A percentile compares a stretch with the other conserved stretches of the same genome.
phyloP scores from a whole-genome alignment of 2,329 filamentous ascomycete genomes.

The Talaromyces sp. region DNA sequence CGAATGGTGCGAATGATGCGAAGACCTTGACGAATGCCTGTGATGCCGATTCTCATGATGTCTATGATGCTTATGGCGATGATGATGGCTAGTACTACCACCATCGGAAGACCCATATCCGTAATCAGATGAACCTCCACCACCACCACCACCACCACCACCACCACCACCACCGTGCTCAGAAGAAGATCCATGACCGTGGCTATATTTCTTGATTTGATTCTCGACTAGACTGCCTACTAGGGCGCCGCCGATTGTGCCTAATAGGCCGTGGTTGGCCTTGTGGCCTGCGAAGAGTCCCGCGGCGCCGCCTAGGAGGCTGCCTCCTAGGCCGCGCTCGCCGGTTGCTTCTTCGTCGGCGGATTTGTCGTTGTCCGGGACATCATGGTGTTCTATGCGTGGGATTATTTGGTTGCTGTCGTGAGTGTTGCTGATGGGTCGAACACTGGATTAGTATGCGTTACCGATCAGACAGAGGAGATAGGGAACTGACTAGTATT shows the following conservation, averaged over 20 bases:
- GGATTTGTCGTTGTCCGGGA: constrained; percentile 33
- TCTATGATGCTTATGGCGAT: constrained; percentile 14
- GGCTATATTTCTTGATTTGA: constrained; percentile 9
- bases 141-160: no score
- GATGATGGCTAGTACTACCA: constrained; percentile 10
- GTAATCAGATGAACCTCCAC: background rate
- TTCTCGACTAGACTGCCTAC: constrained; percentile 46
- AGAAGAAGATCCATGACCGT: background rate
- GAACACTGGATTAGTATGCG: background rate
- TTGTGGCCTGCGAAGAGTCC: constrained; percentile 55
- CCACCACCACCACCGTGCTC: background rate
- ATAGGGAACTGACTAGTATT: constrained; percentile 8
- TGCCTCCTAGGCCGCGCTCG: constrained; percentile 55
- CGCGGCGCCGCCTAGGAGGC: constrained; percentile 53
- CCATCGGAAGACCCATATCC: constrained; percentile 1
- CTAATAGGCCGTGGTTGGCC: constrained; percentile 53
- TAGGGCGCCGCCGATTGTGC: constrained; percentile 54
- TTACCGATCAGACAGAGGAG: background rate
- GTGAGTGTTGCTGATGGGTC: background rate
- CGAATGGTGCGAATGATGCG: constrained; percentile 9
- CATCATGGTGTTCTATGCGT: constrained; percentile 1
- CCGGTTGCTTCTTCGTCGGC: constrained; percentile 39
- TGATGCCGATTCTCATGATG: background rate
- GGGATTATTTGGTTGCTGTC: constrained; percentile 8
- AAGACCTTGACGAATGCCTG: constrained; percentile 1